These are phyloP conservation scores for Aristolochia californica DNA, from an alignment of 164 flowering plant genomes.

Conservation along the genomic window DNA sequence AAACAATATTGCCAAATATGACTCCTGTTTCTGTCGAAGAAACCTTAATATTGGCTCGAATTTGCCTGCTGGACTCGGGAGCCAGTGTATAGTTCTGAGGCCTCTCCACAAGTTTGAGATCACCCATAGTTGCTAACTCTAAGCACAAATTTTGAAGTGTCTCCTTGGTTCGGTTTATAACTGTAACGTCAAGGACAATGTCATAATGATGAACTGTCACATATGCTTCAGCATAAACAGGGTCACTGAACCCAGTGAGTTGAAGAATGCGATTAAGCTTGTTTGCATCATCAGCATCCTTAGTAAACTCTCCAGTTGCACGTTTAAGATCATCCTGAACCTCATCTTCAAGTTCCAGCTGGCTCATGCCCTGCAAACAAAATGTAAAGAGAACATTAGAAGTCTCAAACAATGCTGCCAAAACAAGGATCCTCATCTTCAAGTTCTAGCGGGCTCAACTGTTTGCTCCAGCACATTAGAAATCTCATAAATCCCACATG, in stretches of 20 bases:
- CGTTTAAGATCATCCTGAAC: constrained; percentile 98
- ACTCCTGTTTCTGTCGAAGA: constrained; percentile 99
- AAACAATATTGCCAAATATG: constrained; percentile 95
- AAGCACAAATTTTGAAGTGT: constrained; percentile 94
- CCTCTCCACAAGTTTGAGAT: constrained; percentile 97
- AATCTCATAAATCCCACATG: too few relatives aligned
- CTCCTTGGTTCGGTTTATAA: constrained; percentile 89
- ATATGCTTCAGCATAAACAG: constrained; percentile 98
- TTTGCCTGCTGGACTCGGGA: constrained; percentile 93
- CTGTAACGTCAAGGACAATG: constrained; percentile 92
- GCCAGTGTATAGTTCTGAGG: constrained; percentile 97
- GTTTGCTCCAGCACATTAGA: too few relatives aligned
- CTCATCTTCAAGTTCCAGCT: constrained; percentile 96
- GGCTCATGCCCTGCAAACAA: constrained; percentile 95
- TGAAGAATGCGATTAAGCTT: constrained; percentile 93
- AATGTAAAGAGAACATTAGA: too few relatives aligned
- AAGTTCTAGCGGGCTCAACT: too few relatives aligned
- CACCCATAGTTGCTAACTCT: constrained; percentile 99
- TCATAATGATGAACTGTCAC: constrained; percentile 98
- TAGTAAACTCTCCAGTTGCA: constrained; percentile 94
- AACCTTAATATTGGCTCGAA: constrained; percentile 90
- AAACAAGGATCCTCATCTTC: too few relatives aligned
- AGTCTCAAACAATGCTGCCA: too few relatives aligned
- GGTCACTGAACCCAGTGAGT: constrained; percentile 97
- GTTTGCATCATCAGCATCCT: constrained; percentile 84